Conservation (phyloP, 31 red algal genomes). For the Odonthalia washingtoniensis region DNA sequence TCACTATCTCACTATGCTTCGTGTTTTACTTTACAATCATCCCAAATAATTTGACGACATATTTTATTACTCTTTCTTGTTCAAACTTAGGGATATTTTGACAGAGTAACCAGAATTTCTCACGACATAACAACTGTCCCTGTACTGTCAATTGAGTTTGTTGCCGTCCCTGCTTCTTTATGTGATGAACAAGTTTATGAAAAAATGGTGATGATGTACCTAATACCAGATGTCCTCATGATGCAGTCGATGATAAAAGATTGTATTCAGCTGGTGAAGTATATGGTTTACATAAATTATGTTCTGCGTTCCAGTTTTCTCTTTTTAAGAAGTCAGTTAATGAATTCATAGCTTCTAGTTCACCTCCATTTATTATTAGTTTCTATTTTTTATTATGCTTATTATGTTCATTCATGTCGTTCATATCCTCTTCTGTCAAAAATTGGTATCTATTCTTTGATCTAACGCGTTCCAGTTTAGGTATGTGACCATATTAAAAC, state of each 20-base stretch:
- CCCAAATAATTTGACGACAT: constrained; percentile 87
- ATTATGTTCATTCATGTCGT: too few relatives aligned
- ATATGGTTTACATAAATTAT: not conserved
- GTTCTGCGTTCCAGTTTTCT: not conserved
- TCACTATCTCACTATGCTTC: constrained; percentile 69
- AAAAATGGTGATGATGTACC: constrained; percentile 76
- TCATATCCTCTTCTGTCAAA: too few relatives aligned
- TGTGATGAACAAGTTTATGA: constrained; percentile 38
- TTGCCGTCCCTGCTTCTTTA: constrained; percentile 10
- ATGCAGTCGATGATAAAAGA: constrained; percentile 62
- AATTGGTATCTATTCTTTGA: too few relatives aligned
- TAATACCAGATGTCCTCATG: constrained; percentile 77
- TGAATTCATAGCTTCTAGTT: too few relatives aligned
- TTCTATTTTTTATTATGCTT: too few relatives aligned
- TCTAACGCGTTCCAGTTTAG: too few relatives aligned
- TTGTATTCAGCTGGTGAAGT: not conserved
- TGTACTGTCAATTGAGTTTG: constrained; percentile 67
- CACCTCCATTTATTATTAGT: too few relatives aligned
- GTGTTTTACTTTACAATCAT: constrained; percentile 31
- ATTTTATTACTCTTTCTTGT: constrained; percentile 74
- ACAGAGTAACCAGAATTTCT: constrained; percentile 79
- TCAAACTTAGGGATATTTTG: constrained; percentile 66
- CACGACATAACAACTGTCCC: constrained; percentile 92
- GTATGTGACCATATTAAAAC: too few relatives aligned
- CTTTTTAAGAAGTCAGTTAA: too few relatives aligned